Evolutionary conservation across 441 rosid genomes (phyloP), one percentile per base, ranked within the genome.

Genomic region (California macrophylla): DNA sequence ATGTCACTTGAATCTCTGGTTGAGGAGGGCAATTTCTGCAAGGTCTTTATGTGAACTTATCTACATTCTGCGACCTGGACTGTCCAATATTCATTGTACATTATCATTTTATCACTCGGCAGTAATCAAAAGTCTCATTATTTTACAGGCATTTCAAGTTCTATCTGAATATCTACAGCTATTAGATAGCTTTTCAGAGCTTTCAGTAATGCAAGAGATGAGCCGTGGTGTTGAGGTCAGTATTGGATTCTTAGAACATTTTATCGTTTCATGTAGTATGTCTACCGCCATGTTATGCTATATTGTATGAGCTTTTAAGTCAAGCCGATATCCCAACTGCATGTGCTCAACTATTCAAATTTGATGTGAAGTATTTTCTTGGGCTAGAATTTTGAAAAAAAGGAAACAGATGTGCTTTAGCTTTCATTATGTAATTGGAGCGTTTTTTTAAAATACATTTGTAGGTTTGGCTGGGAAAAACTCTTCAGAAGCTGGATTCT

Each of bases 401-500:
- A 68, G 6, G 21, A 40, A 70, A 26, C 25, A 23, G 29, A 60
- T 50, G 20, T 42, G 18, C 21, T 61, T 71, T 68, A 64, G 32
- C 28, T 78, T 63, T 68, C 69, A 38, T 65, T 70, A 68, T 70
- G 71, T 70, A 66, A 34, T 72, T 45, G 78, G 40, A 62, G 64
- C 61, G 50, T 78, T 74, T 80, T 78, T 74, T 80, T 63, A 10
- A 13, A 74, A 40, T 71, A 52, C 64, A 28, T 50, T 77, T 76
- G 40, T 85, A 95, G 99, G 95, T 86, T 82, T 95, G 99, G 99
- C 76, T 95, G 82, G 98, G 93, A 79, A 89, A 86, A 80, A 90
- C 99, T 75, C 99, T 95, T 77, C 96, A 90, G 73, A 92, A 85
- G 86, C 81, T 95, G 79, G 99, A 95, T 79, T 86, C 99, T n/a